Percentiles rank a stretch among this genome's conserved stretches.
These are phyloP conservation scores for Clarireedia homoeocarpa DNA, from an alignment of 2,329 filamentous ascomycete genomes.

Conservation along the genomic window DNA sequence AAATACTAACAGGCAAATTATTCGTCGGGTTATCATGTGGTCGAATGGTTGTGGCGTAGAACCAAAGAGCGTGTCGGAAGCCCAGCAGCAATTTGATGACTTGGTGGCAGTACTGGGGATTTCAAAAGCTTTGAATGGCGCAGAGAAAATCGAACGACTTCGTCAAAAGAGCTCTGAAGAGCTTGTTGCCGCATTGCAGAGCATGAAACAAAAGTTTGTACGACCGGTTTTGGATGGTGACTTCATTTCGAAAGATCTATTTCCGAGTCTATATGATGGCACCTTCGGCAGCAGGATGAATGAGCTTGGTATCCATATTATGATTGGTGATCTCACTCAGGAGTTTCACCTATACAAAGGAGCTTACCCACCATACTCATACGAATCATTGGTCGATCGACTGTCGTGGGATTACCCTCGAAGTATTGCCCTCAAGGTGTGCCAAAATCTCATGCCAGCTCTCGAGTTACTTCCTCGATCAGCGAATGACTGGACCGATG, in stretches of 20 bases:
- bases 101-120: conserved; percentile 10
- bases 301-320: conserved; percentile 12
- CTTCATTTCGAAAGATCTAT: conserved; percentile 13
- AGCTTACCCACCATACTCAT: conserved; percentile 13
- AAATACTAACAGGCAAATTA: conserved; percentile 11
- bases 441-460: background rate
- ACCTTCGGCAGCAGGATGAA: conserved; percentile 11
- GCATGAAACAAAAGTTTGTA: conserved; percentile 15
- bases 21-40: conserved; percentile 12
- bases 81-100: conserved; percentile 15
- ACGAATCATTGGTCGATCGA: conserved; percentile 10
- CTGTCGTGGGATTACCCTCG: conserved; percentile 18
- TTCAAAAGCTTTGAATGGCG: background rate
- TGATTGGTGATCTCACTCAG: conserved; percentile 17
- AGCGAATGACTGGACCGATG: conserved; percentile 11
- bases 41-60: conserved; percentile 40
- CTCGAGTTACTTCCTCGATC: background rate
- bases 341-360: conserved; percentile 14
- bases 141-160: conserved; percentile 6
- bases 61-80: conserved; percentile 30
- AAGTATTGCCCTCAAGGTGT: conserved; percentile 5
- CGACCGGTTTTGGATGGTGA: conserved; percentile 13
- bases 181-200: conserved; percentile 8
- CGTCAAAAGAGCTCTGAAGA: conserved; percentile 8
- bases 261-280: conserved; percentile 11